Base-by-base conservation (phyloP, 2,329 filamentous ascomycete species). In the Neoascochyta sp. region DNA sequence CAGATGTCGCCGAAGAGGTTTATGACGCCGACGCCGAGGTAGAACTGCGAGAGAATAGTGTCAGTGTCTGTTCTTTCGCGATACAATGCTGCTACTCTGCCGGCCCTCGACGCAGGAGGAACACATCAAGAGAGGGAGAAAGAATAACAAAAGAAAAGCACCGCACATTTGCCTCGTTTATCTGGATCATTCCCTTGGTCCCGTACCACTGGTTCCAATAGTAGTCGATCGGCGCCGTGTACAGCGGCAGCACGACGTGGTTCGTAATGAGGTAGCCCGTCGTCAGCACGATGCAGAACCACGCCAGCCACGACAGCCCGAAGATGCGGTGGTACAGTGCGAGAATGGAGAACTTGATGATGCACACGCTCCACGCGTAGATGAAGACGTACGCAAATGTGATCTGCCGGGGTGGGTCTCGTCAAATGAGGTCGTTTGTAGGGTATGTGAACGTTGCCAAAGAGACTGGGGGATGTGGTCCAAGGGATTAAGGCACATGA, bases 271-370 rank as follows among this genome's bases (percentile, higher is more conserved):
- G 30, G 18, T 50, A 50, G 14, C 42, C 39, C 6, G 37, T 39
- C 4, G 45, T 48, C 10, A 50, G 17, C 9, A 24, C 27, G 4
- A 49, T 31, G 21, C 45, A 49, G 15, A 38, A 47, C 39, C 43
- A 51, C 2, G 41, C 45, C n/a, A 47, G 27, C 39, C 40, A 47
- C n/a, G 44, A 36, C 26, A 52, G 29, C 7, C 50, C 50, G 14
- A 54, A 52, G 15, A 54, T 52, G n/a, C 50, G 48, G 11, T 39
- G 42, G 19, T 54, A 54, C 9, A 54, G 25, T 4, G 47, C 45
- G 9, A 54, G 36, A n/a, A 54, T 52, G 1, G 48, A 52, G 25
- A 44, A 46, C 22, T 54, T 54, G 32, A 54, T 54, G 5, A 51
- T 34, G 21, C 42, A 50, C 1, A 54, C 39, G 21, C 48, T 50